A percentile compares a stretch with the other conserved stretches of the same genome.
Conservation (phyloP, 257 asterid genomes). For the Solanum pennellii region DNA sequence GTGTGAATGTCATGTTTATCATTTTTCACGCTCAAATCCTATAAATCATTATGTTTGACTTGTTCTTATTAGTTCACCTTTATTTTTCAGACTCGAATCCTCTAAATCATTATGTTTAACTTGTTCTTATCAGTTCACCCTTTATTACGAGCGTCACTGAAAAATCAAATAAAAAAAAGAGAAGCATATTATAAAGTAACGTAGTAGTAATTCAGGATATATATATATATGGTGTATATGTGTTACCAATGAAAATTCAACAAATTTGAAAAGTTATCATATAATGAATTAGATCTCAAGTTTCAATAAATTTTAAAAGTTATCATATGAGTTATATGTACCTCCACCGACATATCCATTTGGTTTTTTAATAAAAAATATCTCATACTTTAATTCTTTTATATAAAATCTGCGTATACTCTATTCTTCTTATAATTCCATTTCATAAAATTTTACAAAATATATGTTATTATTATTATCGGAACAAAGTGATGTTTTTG, state of each 20-base stretch:
- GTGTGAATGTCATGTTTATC: accelerated
- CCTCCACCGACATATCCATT: background rate
- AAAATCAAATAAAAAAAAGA: background rate
- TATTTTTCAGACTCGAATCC: too few relatives aligned
- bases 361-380: background rate
- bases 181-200: background rate
- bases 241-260: background rate
- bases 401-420: too few relatives aligned
- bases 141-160: background rate
- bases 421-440: accelerated
- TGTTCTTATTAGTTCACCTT: background rate
- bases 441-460: too few relatives aligned
- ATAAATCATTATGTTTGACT: background rate
- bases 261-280: background rate
- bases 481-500: background rate
- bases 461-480: too few relatives aligned
- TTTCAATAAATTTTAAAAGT: background rate
- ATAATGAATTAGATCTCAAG: background rate
- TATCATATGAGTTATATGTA: background rate
- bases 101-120: background rate
- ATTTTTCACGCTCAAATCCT: background rate
- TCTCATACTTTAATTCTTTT: background rate
- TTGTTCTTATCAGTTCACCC: background rate
- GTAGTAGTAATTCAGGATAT: background rate
- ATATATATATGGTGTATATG: background rate